Conservation (phyloP, 495 filamentous ascomycete genomes). For the Penicillium daleae region DNA sequence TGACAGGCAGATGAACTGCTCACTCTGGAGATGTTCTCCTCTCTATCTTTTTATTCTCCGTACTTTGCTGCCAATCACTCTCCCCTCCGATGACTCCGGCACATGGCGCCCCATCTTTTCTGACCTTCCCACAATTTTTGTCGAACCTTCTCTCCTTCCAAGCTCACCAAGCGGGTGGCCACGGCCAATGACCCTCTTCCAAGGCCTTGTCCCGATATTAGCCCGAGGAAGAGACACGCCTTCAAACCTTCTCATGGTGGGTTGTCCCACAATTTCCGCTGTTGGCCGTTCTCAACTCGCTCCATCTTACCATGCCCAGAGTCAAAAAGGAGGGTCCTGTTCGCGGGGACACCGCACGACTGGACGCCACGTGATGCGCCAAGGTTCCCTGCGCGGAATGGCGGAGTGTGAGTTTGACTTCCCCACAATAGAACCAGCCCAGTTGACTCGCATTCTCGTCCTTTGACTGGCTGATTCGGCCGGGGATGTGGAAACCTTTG, state of each 20-base stretch:
- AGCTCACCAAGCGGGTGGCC: background rate
- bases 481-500: background rate
- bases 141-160: background rate
- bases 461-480: background rate
- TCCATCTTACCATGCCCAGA: background rate
- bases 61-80: background rate
- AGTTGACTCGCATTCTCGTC: background rate
- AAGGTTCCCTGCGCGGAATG: background rate
- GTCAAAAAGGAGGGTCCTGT: constrained; percentile 2
- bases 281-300: background rate
- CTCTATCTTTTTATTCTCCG: background rate
- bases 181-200: constrained; percentile 4
- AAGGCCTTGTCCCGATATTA: constrained; percentile 18
- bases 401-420: background rate
- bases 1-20: no score
- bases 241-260: background rate
- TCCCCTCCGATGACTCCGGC: background rate
- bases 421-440: background rate
- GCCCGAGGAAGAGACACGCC: constrained; percentile 14
- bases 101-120: background rate
- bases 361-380: constrained; percentile 20
- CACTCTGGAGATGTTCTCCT: background rate
- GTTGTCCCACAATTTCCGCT: background rate
- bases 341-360: background rate
- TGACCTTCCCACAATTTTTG: background rate